phyloP scores from a whole-genome alignment of 495 filamentous ascomycete species.

The Talaromyces trachyspermus region DNA sequence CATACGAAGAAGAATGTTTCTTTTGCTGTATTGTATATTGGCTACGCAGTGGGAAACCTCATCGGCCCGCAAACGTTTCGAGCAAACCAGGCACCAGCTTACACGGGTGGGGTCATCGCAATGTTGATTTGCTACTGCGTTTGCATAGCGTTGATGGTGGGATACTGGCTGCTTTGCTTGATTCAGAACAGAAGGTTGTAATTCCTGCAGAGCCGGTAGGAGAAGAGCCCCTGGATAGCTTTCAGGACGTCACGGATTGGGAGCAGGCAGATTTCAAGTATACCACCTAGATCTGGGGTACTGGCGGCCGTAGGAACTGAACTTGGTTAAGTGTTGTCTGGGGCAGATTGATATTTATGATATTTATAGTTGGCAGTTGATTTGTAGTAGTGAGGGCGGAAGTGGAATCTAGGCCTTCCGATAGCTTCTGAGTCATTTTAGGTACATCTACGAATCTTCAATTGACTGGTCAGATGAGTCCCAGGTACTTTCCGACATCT shows the following conservation, averaged over 20 bases:
- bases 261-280: conserved; percentile 24
- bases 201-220: background rate
- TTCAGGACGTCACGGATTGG: conserved; percentile 24
- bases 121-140: conserved; percentile 25
- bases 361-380: no score
- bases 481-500: no score
- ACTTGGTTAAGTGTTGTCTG: background rate
- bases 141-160: conserved; percentile 19
- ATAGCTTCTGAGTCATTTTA: no score
- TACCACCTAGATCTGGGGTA: conserved; percentile 10
- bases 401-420: no score
- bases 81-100: conserved; percentile 43
- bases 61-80: conserved; percentile 57
- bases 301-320: no score
- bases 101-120: conserved; percentile 23
- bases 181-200: conserved; percentile 5
- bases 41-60: conserved; percentile 39
- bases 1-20: conserved; percentile 26
- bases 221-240: conserved; percentile 4
- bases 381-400: no score
- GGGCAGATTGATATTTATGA: background rate
- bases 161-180: conserved; percentile 23
- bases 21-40: conserved; percentile 24
- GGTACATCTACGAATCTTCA: no score
- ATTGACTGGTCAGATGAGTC: no score